Evolutionary conservation across 192 early-diverging fungal genomes (phyloP).

Genomic region (Allomyces arbusculus): DNA sequence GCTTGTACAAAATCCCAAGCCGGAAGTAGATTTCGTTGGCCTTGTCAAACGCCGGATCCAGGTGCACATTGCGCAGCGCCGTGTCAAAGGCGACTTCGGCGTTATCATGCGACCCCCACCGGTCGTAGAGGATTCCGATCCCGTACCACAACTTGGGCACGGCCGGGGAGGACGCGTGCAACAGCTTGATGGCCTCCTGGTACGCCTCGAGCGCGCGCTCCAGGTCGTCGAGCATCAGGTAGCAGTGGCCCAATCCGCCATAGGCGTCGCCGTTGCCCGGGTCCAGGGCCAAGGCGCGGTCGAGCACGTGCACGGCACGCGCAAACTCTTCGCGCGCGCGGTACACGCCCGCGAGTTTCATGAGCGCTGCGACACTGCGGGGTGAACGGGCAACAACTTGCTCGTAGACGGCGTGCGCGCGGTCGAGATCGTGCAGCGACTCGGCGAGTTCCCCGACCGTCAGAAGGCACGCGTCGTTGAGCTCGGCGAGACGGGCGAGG

Average conservation of each 20-base stretch:
- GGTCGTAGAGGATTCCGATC: conserved; percentile 91
- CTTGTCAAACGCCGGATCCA: conserved; percentile 93
- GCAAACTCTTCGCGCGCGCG: neutral
- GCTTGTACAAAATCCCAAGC: conserved; percentile 95
- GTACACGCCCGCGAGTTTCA: neutral
- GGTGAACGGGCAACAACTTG: neutral
- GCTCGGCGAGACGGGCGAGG: no score
- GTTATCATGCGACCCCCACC: conserved; percentile 88
- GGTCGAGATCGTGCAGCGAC: neutral
- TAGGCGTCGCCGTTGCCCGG: neutral
- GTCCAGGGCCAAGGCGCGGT: neutral
- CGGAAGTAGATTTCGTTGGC: conserved; percentile 95
- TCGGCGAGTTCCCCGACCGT: neutral
- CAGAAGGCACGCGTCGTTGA: no score
- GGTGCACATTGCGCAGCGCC: conserved; percentile 31
- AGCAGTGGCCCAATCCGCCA: conserved; percentile 57
- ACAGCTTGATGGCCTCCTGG: conserved; percentile 70
- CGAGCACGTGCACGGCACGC: no score
- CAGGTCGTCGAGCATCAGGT: conserved; percentile 86
- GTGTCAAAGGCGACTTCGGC: conserved; percentile 32
- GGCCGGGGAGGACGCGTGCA: neutral
- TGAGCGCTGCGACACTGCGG: neutral
- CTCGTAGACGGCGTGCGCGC: neutral
- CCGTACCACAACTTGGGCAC: conserved; percentile 99
- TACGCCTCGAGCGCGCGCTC: conserved; percentile 88